Evolutionary conservation across 768 basidiomycete species (phyloP).

Genomic region (Calocera cornea): DNA sequence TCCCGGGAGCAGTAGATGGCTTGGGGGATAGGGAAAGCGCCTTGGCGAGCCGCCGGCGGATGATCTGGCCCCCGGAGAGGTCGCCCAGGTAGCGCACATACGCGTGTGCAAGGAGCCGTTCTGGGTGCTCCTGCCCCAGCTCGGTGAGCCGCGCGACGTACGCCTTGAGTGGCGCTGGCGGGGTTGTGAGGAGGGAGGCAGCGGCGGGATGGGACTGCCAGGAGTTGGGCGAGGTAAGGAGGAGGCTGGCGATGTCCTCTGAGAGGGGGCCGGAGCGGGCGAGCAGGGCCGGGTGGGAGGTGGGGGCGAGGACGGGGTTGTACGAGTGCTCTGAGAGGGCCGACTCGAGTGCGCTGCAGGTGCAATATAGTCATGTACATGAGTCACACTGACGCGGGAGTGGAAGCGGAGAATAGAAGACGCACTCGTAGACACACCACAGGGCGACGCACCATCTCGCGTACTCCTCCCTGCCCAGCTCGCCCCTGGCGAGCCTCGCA

Average conservation of each 20-base stretch:
- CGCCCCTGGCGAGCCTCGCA: conserved; percentile 41
- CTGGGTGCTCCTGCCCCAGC: conserved; percentile 33
- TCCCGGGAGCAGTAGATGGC: conserved; percentile 12
- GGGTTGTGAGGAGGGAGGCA: conserved; percentile 19
- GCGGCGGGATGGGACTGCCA: conserved; percentile 49
- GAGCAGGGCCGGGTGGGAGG: conserved; percentile 57
- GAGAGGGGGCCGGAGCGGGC: conserved; percentile 46
- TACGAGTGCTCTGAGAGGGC: conserved; percentile 35
- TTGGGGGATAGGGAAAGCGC: conserved; percentile 49
- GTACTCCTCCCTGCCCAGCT: conserved; percentile 51
- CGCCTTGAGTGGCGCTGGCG: conserved; percentile 34
- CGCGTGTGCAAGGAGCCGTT: conserved; percentile 55
- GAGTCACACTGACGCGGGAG: not conserved
- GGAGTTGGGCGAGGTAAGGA: conserved; percentile 37
- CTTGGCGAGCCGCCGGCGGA: conserved; percentile 48
- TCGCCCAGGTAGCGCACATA: conserved; percentile 78
- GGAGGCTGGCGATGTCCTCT: conserved; percentile 52
- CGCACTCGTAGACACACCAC: conserved; percentile 67
- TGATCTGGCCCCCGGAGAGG: conserved; percentile 62
- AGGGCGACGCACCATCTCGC: conserved; percentile 59
- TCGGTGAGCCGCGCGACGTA: conserved; percentile 43
- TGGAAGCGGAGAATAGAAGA: conserved; percentile 14
- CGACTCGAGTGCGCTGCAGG: conserved; percentile 20
- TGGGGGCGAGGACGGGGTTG: conserved; percentile 49
- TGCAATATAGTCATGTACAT: not conserved